Percentiles rank a stretch among this genome's conserved stretches.
phyloP scores from a whole-genome alignment of 2,329 filamentous ascomycete genomes.

The Waltergamsia citrina region DNA sequence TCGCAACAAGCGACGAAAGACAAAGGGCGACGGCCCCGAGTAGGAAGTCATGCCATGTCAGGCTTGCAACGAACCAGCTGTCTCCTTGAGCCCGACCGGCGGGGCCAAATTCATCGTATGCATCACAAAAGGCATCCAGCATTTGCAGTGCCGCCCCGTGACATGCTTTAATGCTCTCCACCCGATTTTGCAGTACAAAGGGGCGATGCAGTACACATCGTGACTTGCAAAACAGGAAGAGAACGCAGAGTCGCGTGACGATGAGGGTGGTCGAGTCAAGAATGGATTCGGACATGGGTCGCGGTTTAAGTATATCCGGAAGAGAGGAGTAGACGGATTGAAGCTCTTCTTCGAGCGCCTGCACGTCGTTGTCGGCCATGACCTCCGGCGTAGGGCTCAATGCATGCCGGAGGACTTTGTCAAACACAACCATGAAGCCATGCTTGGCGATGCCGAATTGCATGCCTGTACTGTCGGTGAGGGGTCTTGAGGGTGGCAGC shows the following conservation, averaged over 20 bases:
- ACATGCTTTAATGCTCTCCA: slow-evolving; percentile 19
- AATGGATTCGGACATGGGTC: slow-evolving; percentile 28
- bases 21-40: slow-evolving; percentile 51
- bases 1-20: background rate
- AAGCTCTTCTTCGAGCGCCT: slow-evolving; percentile 29
- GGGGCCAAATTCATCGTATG: slow-evolving; percentile 32
- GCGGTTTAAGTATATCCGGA: slow-evolving; percentile 27
- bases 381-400: slow-evolving; percentile 24
- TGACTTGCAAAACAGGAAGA: slow-evolving; percentile 37
- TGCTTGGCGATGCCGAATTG: slow-evolving; percentile 33
- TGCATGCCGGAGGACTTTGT: slow-evolving; percentile 28
- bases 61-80: slow-evolving; percentile 40
- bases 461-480: slow-evolving; percentile 30
- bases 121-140: slow-evolving; percentile 34
- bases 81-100: slow-evolving; percentile 42
- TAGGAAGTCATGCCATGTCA: slow-evolving; percentile 47
- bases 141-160: slow-evolving; percentile 32
- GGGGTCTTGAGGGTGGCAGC: slow-evolving; percentile 31
- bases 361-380: slow-evolving; percentile 17
- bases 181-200: slow-evolving; percentile 25
- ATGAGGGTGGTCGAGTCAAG: slow-evolving; percentile 27
- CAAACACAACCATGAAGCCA: slow-evolving; percentile 31
- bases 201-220: slow-evolving; percentile 40
- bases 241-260: slow-evolving; percentile 12
- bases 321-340: slow-evolving; percentile 22